These are phyloP conservation scores for Arachis stenosperma DNA, from an alignment of 306 rosid species.

Conservation along the genomic window DNA sequence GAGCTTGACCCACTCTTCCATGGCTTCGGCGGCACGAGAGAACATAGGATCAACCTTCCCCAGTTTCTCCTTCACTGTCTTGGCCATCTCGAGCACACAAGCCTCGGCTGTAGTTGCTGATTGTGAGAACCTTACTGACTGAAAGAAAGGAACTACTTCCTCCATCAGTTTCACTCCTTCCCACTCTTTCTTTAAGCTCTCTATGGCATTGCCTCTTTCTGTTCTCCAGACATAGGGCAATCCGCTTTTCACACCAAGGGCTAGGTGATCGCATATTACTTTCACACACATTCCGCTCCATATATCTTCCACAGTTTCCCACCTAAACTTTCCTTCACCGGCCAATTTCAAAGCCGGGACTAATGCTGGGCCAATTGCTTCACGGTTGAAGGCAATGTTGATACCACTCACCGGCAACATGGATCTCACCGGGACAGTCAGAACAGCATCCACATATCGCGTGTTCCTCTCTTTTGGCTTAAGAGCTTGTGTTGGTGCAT, in stretches of 20 bases:
- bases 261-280: conserved; percentile 80
- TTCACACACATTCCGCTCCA: conserved; percentile 95
- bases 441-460: conserved; percentile 88
- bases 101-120: conserved; percentile 74
- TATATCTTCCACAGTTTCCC: conserved; percentile 97
- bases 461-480: conserved; percentile 67
- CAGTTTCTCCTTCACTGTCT: conserved; percentile 73
- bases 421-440: conserved; percentile 77
- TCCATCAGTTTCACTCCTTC: conserved; percentile 97
- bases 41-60: conserved; percentile 83
- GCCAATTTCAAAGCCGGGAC: conserved; percentile 78
- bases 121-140: conserved; percentile 65
- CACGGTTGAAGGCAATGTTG: conserved; percentile 88
- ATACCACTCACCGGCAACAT: conserved; percentile 93
- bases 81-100: conserved; percentile 76
- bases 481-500: conserved; percentile 98
- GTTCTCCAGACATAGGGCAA: conserved; percentile 90
- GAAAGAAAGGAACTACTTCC: conserved; percentile 94
- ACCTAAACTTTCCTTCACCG: conserved; percentile 90
- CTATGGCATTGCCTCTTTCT: conserved; percentile 81
- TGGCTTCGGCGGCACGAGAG: conserved; percentile 73
- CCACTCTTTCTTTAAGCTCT: conserved; percentile 98
- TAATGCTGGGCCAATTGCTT: conserved; percentile 78
- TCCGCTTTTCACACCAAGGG: conserved; percentile 87
- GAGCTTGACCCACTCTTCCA: conserved; percentile 84